phyloP scores from a whole-genome alignment of 805 yeast species.

The Nakazawaea pomicola region DNA sequence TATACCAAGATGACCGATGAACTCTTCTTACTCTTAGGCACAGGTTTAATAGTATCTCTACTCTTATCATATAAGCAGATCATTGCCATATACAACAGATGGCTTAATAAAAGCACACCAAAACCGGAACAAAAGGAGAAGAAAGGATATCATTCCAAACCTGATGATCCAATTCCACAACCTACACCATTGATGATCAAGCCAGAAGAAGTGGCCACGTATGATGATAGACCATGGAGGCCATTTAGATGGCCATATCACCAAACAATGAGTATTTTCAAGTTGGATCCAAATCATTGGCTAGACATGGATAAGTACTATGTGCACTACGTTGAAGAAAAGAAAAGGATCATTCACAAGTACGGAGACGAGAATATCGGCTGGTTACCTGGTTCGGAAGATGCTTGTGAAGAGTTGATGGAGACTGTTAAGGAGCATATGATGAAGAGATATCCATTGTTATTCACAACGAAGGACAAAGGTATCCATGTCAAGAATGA shows the following conservation, averaged over 20 bases:
- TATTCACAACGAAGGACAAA: constrained; percentile 45
- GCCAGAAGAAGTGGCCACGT: constrained; percentile 58
- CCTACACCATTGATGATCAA: constrained; percentile 60
- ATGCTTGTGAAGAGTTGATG: constrained; percentile 59
- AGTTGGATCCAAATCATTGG: constrained; percentile 72
- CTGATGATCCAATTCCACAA: constrained; percentile 30
- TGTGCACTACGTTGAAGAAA: constrained; percentile 60
- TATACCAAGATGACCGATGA: too few relatives aligned
- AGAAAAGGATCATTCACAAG: constrained; percentile 48
- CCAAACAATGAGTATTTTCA: constrained; percentile 72
- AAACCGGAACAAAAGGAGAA: not conserved
- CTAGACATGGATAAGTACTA: constrained; percentile 76
- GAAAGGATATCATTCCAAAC: constrained; percentile 8
- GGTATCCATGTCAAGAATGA: constrained; percentile 55
- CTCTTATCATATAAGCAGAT: constrained; percentile 11
- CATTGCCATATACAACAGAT: not conserved
- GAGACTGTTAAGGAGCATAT: constrained; percentile 57
- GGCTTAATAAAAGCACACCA: not conserved
- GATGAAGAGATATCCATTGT: constrained; percentile 55
- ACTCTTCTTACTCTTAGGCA: not conserved
- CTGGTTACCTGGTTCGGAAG: constrained; percentile 61
- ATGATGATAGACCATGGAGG: constrained; percentile 77
- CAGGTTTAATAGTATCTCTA: too few relatives aligned
- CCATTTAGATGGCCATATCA: constrained; percentile 80
- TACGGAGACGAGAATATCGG: constrained; percentile 61